phyloP scores from a whole-genome alignment of 139 green algal species.

The Asterochloris sp. region DNA sequence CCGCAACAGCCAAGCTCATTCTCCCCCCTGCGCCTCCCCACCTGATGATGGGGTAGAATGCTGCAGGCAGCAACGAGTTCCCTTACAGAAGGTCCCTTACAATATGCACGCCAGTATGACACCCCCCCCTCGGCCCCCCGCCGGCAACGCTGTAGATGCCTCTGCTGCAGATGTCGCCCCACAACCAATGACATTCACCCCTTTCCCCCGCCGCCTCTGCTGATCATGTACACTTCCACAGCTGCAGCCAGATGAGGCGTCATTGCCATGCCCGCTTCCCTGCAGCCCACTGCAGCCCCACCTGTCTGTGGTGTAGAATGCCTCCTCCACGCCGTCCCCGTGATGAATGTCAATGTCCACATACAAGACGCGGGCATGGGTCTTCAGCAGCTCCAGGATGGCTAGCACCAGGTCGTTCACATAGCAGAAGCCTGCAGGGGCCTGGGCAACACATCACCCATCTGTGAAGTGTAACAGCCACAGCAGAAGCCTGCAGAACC shows the following conservation, averaged over 20 bases:
- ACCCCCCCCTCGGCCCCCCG: too few species aligned
- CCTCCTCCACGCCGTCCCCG: slow-evolving; percentile 96
- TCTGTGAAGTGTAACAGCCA: neutral
- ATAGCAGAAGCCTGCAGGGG: slow-evolving; percentile 89
- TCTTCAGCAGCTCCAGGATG: slow-evolving; percentile 97
- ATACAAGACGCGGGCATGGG: slow-evolving; percentile 82
- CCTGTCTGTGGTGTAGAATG: slow-evolving; percentile 79
- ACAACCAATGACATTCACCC: too few species aligned
- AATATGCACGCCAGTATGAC: too few species aligned
- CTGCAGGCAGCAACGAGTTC: too few species aligned
- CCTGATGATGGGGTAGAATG: too few species aligned
- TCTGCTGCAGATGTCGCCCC: too few species aligned
- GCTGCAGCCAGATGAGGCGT: neutral
- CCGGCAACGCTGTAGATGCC: too few species aligned
- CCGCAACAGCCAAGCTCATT: too few species aligned
- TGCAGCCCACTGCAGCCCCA: neutral
- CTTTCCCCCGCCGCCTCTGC: too few species aligned
- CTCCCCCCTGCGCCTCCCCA: too few species aligned
- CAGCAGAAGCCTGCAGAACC: neutral
- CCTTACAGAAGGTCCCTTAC: too few species aligned
- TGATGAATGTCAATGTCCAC: slow-evolving; percentile 97
- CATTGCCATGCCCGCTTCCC: neutral
- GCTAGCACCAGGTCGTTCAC: slow-evolving; percentile 97
- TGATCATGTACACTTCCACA: neutral
- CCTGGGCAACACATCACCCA: too few species aligned